Base-by-base conservation (phyloP, 169 alveolate genomes). In the Plasmodium sp. region DNA sequence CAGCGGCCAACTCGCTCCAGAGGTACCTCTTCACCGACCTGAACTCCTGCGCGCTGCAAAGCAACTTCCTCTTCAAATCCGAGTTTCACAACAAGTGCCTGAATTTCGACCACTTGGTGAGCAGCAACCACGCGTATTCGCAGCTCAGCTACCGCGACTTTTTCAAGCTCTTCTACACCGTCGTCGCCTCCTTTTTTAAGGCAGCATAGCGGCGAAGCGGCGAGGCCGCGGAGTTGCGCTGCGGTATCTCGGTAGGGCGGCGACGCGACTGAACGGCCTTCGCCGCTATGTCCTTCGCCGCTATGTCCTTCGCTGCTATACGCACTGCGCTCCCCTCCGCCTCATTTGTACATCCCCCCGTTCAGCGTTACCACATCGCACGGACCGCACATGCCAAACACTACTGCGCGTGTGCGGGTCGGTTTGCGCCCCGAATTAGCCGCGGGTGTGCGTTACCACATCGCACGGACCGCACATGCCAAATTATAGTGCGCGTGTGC, bases 41-140 rank as follows among this genome's bases (percentile, higher is more conserved):
- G 31, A 88, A 79, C 34, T 36, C 67, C 31, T 88, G 81, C 58
- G 43, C 67, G 33, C 36, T 88, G 36, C 83, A 88, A 80, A 56
- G 80, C 18, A 58, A 88, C 73, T 79, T 79, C 72, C 45, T 88
- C n/a, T 88, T 56, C 18, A 77, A 79, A 10, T 22, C 88, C 14
- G 90, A 79, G 48, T 88, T 79, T 51, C 39, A 88, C 51, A 36
- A 88, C 18, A 88, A 80, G 54, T 88, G 94, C 81, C 41, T 88
- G 6, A 88, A 88, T 33, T 62, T 88, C 48, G 94, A 80, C 22
- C 81, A 88, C 33, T 62, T 88, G 31, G 33, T 88, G 36, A 79
- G 72, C 27, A 80, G 51, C 72, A 88, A 77, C 51, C 72, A 67
- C 72, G 54, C 73, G 5, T 88, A 88, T 80, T 88, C 94, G 2